Base-by-base conservation (phyloP, 768 basidiomycete species). In the Clitopilus hobsonii region DNA sequence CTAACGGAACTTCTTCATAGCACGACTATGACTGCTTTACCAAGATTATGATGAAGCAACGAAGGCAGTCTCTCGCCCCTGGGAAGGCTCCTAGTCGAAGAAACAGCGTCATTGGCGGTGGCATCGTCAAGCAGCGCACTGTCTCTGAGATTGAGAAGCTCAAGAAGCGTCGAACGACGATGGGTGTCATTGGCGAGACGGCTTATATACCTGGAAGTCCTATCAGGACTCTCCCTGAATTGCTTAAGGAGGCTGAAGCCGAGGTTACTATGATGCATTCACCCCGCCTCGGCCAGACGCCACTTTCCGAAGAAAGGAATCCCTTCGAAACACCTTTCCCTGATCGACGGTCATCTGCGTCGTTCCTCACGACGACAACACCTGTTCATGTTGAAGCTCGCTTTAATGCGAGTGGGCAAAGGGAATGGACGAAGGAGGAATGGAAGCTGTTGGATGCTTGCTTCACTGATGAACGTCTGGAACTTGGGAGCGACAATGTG, bases 11-110 rank as follows among this genome's bases (percentile, higher is more conserved):
- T 52, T 55, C 18, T 20, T 50, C 51, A 29, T 6, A 92, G 88
- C 87, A 95, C 62, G 87, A 94, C 69, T 89, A 91, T 60, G 93
- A 95, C 61, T 89, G 91, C 63, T 83, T 88, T 62, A 84, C 86
- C 24, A 81, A 81, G 53, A 63, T 74, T 26, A 56, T 63, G 41
- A 56, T 71, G 56, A 71, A 64, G 64, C 71, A 66, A 14, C 65
- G 72, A 14, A 10, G 67, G 64, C 49, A 67, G 58, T 24, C 41
- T 11, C 18, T 45, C 16, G 10, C 41, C 16, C 16, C 16, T 1
- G 22, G 41, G 3, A 45, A 18, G 4, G 41, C 41, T 45, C 41
- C 41, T 18, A 63, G 61, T 16, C 65, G 78, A 23, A 69, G 77
- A 28, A 75, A 71, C 53, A 70, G 60, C 24, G 60, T 69, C 6